Evolutionary conservation across 192 early-diverging fungal genomes (phyloP).

Genomic region (Helicostylum pulchrum): DNA sequence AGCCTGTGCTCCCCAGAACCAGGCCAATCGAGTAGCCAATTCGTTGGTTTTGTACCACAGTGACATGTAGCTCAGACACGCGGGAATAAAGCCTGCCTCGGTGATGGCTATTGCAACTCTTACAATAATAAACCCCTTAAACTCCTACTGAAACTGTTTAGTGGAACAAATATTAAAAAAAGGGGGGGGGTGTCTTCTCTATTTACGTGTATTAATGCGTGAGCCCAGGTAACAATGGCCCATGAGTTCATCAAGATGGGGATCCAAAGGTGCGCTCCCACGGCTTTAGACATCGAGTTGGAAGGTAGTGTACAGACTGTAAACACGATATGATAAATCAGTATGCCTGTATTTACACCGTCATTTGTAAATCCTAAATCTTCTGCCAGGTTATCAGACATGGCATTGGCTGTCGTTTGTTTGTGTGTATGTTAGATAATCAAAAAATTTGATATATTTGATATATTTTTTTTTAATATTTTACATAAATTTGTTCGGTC

Average conservation of each 20-base stretch:
- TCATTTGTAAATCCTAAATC: constrained; percentile 47
- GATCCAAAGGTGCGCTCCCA: constrained; percentile 53
- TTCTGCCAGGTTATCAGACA: constrained; percentile 43
- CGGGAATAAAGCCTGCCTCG: constrained; percentile 44
- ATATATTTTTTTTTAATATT: too few relatives aligned
- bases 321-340: constrained; percentile 40
- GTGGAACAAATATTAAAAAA: background rate
- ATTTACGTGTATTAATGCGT: constrained; percentile 7
- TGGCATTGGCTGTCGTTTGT: constrained; percentile 33
- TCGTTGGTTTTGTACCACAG: constrained; percentile 50
- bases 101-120: constrained; percentile 44
- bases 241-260: constrained; percentile 36
- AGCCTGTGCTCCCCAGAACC: constrained; percentile 49
- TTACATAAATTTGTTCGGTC: constrained; percentile 36
- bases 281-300: constrained; percentile 41
- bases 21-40: constrained; percentile 46
- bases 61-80: constrained; percentile 41
- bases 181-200: background rate
- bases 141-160: constrained; percentile 21
- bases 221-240: constrained; percentile 21
- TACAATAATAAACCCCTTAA: constrained; percentile 37
- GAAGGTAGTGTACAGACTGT: constrained; percentile 48
- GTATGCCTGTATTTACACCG: constrained; percentile 35
- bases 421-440: background rate
- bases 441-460: too few relatives aligned